phyloP scores from a whole-genome alignment of 176 grass and related monocot species.

The Chloris gayana region DNA sequence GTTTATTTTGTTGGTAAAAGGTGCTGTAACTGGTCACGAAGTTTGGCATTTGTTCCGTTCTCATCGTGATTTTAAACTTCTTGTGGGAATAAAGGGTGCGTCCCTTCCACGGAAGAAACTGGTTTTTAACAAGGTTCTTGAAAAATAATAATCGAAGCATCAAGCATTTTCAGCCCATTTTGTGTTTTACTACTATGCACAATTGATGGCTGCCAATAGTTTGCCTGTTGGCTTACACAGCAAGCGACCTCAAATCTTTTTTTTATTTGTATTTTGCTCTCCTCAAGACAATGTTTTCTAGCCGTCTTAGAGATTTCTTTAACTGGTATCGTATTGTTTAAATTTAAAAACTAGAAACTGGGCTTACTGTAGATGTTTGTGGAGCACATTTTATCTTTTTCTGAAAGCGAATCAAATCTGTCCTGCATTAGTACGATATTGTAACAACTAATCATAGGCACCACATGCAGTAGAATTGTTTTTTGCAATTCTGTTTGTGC shows the following conservation, averaged over 20 bases:
- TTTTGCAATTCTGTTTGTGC: not conserved
- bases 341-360: constrained; percentile 7
- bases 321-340: not conserved
- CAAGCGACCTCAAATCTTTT: not conserved
- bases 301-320: not conserved
- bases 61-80: constrained; percentile 10
- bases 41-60: constrained; percentile 42
- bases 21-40: not conserved
- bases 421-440: no score
- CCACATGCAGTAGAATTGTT: not conserved
- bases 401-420: no score
- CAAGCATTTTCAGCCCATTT: not conserved
- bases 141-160: not conserved
- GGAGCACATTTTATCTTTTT: not conserved
- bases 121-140: not conserved
- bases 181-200: constrained; percentile 17
- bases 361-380: not conserved
- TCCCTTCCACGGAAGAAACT: not conserved
- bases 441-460: constrained; percentile 1
- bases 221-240: constrained; percentile 28
- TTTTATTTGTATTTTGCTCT: not conserved
- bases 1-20: not conserved
- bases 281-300: not conserved
- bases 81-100: constrained; percentile 22
- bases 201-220: constrained; percentile 8